These are phyloP conservation scores for Ulmus americana DNA, from an alignment of 331 rosid species.

Conservation along the genomic window DNA sequence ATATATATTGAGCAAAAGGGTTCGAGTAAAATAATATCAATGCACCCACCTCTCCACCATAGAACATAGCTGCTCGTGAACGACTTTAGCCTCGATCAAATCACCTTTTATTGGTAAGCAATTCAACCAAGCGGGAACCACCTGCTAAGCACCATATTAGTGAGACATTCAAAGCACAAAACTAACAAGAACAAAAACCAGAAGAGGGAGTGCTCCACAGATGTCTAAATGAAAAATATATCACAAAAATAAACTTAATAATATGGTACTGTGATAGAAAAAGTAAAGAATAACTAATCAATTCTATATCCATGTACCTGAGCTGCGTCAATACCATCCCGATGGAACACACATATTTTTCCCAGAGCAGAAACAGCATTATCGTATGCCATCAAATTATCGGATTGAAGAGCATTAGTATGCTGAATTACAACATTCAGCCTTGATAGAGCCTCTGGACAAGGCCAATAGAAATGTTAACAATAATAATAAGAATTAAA, in stretches of 20 bases:
- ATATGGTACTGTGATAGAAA: too few relatives aligned
- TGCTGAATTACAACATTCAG: constrained; percentile 80
- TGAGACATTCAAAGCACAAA: neutral
- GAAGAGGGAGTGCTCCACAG: neutral
- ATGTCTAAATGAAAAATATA: neutral
- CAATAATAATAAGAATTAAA: constrained; percentile 2
- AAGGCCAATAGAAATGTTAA: constrained; percentile 24
- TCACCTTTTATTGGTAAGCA: constrained; percentile 93
- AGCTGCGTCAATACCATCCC: constrained; percentile 80
- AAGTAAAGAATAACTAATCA: too few relatives aligned
- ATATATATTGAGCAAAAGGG: constrained; percentile 1
- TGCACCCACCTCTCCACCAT: constrained; percentile 76
- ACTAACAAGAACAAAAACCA: constrained; percentile 7
- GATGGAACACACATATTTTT: constrained; percentile 73
- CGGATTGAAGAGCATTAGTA: constrained; percentile 70
- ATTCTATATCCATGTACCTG: constrained; percentile 41
- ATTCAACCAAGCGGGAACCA: constrained; percentile 93
- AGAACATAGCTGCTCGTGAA: constrained; percentile 88
- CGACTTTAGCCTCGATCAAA: constrained; percentile 88
- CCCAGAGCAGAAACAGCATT: constrained; percentile 93
- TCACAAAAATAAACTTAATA: too few relatives aligned
- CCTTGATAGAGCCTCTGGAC: constrained; percentile 88
- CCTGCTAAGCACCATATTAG: constrained; percentile 43
- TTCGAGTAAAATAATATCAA: neutral
- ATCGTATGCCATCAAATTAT: constrained; percentile 86